phyloP scores from a whole-genome alignment of 2,329 filamentous ascomycete species.

The Tothia fuscella region DNA sequence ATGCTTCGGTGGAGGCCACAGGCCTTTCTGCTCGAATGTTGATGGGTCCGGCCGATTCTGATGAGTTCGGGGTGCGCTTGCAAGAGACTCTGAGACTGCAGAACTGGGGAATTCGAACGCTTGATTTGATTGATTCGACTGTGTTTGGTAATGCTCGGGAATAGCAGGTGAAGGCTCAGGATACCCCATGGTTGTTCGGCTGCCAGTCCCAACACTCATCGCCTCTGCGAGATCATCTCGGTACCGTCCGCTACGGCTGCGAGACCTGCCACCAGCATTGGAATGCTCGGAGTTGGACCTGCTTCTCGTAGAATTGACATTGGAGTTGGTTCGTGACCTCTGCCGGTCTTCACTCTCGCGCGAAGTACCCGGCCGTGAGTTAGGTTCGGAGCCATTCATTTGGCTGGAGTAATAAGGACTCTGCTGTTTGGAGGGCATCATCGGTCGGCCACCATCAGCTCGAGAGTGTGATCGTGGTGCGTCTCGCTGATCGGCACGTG shows the following conservation, averaged over 20 bases:
- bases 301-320: slow-evolving; percentile 7
- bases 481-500: not conserved
- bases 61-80: not conserved
- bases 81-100: not conserved
- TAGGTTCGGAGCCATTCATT: not conserved
- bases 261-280: slow-evolving; percentile 9
- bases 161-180: slow-evolving; percentile 7
- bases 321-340: slow-evolving; percentile 7
- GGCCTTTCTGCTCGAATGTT: slow-evolving; percentile 8
- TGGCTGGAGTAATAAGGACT: not conserved
- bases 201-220: slow-evolving; percentile 11
- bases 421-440: not conserved
- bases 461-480: not conserved
- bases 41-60: not conserved
- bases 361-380: slow-evolving; percentile 1
- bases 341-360: slow-evolving; percentile 6
- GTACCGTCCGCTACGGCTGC: slow-evolving; percentile 11
- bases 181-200: slow-evolving; percentile 7
- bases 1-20: slow-evolving; percentile 6
- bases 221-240: slow-evolving; percentile 12
- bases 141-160: slow-evolving; percentile 8
- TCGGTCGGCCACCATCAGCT: not conserved
- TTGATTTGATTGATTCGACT: not conserved
- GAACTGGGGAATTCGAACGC: not conserved
- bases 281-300: slow-evolving; percentile 12